Evolutionary conservation across 371 early-diverging fungal species (phyloP), one percentile per base, ranked within the genome.

Genomic region (Cokeromyces recurvatus): DNA sequence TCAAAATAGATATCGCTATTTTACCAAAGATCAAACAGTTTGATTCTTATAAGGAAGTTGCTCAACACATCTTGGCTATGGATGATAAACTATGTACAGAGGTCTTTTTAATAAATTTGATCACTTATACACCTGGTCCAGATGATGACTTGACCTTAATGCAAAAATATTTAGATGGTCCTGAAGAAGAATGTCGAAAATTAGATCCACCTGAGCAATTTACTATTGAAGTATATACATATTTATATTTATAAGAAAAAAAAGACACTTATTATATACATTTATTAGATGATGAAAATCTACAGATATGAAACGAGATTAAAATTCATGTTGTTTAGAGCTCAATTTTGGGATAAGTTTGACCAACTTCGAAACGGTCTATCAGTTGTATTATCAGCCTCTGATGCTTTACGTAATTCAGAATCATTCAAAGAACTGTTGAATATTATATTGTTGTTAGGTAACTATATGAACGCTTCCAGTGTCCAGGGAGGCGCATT

Each of bases 401-500:
- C 78, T 3, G 68, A 68, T 40, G 43, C 67, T 20, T 42, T 81
- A n/a, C 57, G 64, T 4, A 36, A 69, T 32, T 78, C 76, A 8
- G 27, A 35, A 3, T 53, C 58, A 16, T 53, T 81, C 27, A 62
- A 55, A n/a, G 59, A 74, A 21, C 12, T 79, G 2, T 52, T 81
- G 29, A 61, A 71, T 19, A 55, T 77, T 7, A 71, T 81, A n/a
- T 54, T 82, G 20, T 43, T 72, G 4, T 49, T 82, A 11, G 82
- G 82, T 38, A 82, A 82, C 44, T 82, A 64, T 44, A 80, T 82
- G 83, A 82, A 82, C 50, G 74, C 64, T 0, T 62, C 71, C 1
- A 69, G 69, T 37, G 42, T 68, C n/a, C 74, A 76, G 48, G 82
- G 83, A 14, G 78, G 77, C 32, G 82, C 82, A 1, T 81, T 66